phyloP scores from a whole-genome alignment of 1,139 yeast genomes.

The Yamadazyma conglobata region DNA sequence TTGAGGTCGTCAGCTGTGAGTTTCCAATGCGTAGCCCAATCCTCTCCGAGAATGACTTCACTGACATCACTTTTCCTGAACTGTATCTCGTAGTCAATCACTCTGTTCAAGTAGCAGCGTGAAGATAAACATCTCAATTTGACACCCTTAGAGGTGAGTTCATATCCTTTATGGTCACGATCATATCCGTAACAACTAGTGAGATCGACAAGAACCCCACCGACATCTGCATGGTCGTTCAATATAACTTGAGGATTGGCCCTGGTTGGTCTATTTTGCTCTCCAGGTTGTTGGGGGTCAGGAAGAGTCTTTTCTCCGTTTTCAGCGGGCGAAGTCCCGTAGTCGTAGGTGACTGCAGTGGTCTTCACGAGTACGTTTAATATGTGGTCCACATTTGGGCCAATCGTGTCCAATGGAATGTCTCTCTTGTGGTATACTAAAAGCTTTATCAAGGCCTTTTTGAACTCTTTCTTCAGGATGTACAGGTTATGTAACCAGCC shows the following conservation, averaged over 20 bases:
- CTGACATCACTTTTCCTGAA: slow-evolving; percentile 34
- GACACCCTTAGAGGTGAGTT: slow-evolving; percentile 7
- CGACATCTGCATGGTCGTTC: slow-evolving; percentile 20
- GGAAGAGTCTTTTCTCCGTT: slow-evolving; percentile 16
- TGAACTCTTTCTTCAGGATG: slow-evolving; percentile 49
- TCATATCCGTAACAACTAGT: slow-evolving; percentile 37
- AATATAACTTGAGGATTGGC: slow-evolving; percentile 22
- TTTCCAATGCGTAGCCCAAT: slow-evolving; percentile 80
- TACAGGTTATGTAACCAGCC: slow-evolving; percentile 51
- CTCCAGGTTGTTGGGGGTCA: slow-evolving; percentile 8
- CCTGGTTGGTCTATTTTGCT: slow-evolving; percentile 12
- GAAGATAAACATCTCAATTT: slow-evolving; percentile 36
- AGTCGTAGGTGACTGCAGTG: slow-evolving; percentile 38
- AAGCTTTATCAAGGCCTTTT: slow-evolving; percentile 48
- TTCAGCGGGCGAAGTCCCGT: slow-evolving; percentile 15
- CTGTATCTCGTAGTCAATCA: slow-evolving; percentile 33
- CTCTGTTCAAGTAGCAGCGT: slow-evolving; percentile 34
- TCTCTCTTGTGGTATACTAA: slow-evolving; percentile 50
- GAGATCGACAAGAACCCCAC: slow-evolving; percentile 39
- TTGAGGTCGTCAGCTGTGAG: slow-evolving; percentile 54
- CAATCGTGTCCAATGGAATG: slow-evolving; percentile 53
- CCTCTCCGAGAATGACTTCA: slow-evolving; percentile 41
- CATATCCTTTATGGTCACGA: slow-evolving; percentile 20
- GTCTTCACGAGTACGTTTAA: slow-evolving; percentile 42
- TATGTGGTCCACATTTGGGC: slow-evolving; percentile 52